phyloP scores from a whole-genome alignment of 169 alveolate species.

The Eimeria maxima region DNA sequence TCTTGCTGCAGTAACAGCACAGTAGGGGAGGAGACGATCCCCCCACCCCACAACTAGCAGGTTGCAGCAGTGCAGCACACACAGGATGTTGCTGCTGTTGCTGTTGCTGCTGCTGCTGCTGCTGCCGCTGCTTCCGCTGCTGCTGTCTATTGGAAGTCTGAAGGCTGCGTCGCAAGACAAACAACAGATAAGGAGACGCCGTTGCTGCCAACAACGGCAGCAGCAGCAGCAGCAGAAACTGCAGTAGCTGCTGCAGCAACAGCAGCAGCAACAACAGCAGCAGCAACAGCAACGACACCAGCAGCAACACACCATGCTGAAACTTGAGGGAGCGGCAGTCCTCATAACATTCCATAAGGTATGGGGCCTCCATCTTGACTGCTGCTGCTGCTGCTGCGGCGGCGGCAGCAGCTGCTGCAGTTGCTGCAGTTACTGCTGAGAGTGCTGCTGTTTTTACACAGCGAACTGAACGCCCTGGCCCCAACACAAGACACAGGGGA shows the following conservation, averaged over 20 bases:
- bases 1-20: slow-evolving; percentile 62
- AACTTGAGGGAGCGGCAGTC: slow-evolving; percentile 74
- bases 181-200: neutral
- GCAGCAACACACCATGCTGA: slow-evolving; percentile 49
- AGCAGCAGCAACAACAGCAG: slow-evolving; percentile 1
- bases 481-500: neutral
- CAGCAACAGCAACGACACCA: slow-evolving; percentile 11
- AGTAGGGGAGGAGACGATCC: slow-evolving; percentile 49
- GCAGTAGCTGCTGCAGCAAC: slow-evolving; percentile 15
- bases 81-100: slow-evolving; percentile 28
- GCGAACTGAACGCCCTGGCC: neutral
- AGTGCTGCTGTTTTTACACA: slow-evolving; percentile 4
- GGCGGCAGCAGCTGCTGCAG: neutral
- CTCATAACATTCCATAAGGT: slow-evolving; percentile 58
- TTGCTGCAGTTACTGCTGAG: neutral
- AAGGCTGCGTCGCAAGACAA: slow-evolving; percentile 29
- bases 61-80: slow-evolving; percentile 69
- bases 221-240: slow-evolving; percentile 2
- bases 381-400: slow-evolving; percentile 43
- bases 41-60: slow-evolving; percentile 63
- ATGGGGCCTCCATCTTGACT: slow-evolving; percentile 25
- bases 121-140: slow-evolving; percentile 44
- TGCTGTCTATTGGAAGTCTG: slow-evolving; percentile 26
- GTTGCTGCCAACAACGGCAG: neutral
- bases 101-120: slow-evolving; percentile 45